Evolutionary conservation across 805 yeast genomes (phyloP), one percentile per base, ranked within the genome.

Genomic region (Wickerhamomyces chambardii): DNA sequence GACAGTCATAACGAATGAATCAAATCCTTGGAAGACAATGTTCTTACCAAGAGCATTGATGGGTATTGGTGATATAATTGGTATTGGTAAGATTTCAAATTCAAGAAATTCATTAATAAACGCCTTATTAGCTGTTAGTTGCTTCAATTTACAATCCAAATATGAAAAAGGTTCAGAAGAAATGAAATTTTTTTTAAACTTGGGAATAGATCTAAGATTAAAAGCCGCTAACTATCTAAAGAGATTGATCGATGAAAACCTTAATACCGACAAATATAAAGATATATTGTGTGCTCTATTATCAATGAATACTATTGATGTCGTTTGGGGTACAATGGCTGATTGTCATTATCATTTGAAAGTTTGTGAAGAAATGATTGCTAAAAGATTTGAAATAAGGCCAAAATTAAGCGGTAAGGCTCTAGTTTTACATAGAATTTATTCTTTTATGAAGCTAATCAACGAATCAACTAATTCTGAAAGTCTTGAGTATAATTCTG

Each of bases 321-420:
- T 84, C 34, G 89, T 84, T 14, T 82, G 94, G 85, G 95, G 95
- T 3, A 77, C 90, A 1, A 83, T 84, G 89, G 78, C 82, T 36
- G 92, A 83, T 45, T 84, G 95, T 49, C 76, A 75, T 42, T 70
- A 77, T 38, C 84, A 84, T 58, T 64, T 86, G 36, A 72, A 75
- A 36, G 75, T 86, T 47, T 83, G 95, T 59, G 90, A 84, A 41
- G 72, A 70, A 37, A 78, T 84, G 37, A 79, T 86, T 18, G 72
- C 74, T 25, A 70, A 75, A 44, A 75, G 90, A 48, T 78, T 80
- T 78, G 62, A 62, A 30, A 68, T 64, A 35, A 74, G 86, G 50
- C 73, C 78, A 46, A 73, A 71, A 41, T 56, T 85, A 17, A 78
- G 89, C 0, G 68, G 83, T 16, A 85, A 85, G 55, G 95, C 95